phyloP scores from a whole-genome alignment of 2,329 filamentous ascomycete species.

The Chrysoporthe deuterocubensis region DNA sequence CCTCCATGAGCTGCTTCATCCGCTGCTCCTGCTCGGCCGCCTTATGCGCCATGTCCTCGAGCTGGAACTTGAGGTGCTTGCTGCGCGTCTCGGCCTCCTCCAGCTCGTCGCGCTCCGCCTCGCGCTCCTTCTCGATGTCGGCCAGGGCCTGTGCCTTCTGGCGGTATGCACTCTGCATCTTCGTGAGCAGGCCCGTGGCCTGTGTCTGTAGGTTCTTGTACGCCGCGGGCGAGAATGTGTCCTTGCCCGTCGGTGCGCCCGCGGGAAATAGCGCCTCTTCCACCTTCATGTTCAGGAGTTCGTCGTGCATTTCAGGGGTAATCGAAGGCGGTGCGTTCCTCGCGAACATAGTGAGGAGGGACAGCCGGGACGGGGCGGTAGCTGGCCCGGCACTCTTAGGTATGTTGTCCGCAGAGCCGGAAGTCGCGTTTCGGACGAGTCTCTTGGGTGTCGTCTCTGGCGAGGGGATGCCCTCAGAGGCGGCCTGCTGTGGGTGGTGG shows the following conservation, averaged over 20 bases:
- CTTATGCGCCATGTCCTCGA: slow-evolving; percentile 61
- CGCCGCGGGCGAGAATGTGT: slow-evolving; percentile 60
- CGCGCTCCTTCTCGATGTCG: slow-evolving; percentile 58
- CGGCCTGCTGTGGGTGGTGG: slow-evolving; percentile 16
- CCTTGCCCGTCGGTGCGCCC: slow-evolving; percentile 46
- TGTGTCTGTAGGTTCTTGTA: slow-evolving; percentile 66
- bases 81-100: slow-evolving; percentile 59
- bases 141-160: slow-evolving; percentile 53
- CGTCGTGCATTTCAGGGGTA: slow-evolving; percentile 48
- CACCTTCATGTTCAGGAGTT: slow-evolving; percentile 60
- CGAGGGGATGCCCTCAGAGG: slow-evolving; percentile 30
- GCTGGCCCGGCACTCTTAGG: slow-evolving; percentile 23
- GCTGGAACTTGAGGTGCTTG: slow-evolving; percentile 59
- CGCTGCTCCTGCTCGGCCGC: slow-evolving; percentile 57
- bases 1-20: slow-evolving; percentile 49
- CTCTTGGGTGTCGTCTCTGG: slow-evolving; percentile 41
- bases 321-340: slow-evolving; percentile 28
- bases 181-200: slow-evolving; percentile 57
- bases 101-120: slow-evolving; percentile 57
- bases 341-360: slow-evolving; percentile 33
- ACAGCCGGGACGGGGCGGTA: slow-evolving; percentile 38
- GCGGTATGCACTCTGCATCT: slow-evolving; percentile 64
- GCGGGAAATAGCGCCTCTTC: slow-evolving; percentile 57
- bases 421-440: slow-evolving; percentile 32
- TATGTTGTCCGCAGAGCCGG: slow-evolving; percentile 29